Base-by-base conservation (phyloP, 768 basidiomycete species). In the Mrakia gelida region DNA sequence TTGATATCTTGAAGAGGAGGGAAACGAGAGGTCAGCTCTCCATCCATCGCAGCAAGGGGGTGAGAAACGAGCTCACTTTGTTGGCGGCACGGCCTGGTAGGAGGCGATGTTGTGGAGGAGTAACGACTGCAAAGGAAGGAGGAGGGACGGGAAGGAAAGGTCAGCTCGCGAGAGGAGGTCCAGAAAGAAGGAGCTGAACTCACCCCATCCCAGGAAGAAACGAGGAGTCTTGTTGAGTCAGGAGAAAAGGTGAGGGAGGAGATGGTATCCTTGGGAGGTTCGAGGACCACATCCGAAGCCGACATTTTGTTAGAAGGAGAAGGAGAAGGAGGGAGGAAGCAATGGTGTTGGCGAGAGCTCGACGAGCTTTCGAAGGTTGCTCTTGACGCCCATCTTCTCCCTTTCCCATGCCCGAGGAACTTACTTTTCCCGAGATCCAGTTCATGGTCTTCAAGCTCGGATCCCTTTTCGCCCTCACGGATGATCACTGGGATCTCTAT, bases 191-290 rank as follows among this genome's bases (percentile, higher is more conserved):
- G 16, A 23, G 30, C 11, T 38, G 34, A 34, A 81, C 88, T 80
- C 75, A 89, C 89, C 32, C 92, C 89, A 84, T 98, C 96, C 96
- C 96, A 98, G 79, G 92, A 91, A 18, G 93, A 89, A 26, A 92
- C 92, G 0, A 98, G 85, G 1, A 98, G 85, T 28, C 91, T 90
- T 75, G 91, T 88, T 3, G 94, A 91, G 83, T 92, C 89, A 0
- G 94, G 92, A 30, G 94, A 93, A 84, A 92, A 98, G 45, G 89
- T 87, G 41, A 98, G 86, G 56, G 90, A 88, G 3, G 93, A 92
- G 71, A 96, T 88, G 81, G 91, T 92, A 85, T 97, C 94, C 81
- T 93, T 91, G 0, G 94, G 94, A 0, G 93, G 82, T 76, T 83
- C 83, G 10, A 85, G 80, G 7, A 82, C 78, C 13, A 83, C 78